A percentile compares a stretch with the other conserved stretches of the same genome.
Conservation (phyloP, 768 basidiomycete genomes). For the Podaxis mareebaensis region DNA sequence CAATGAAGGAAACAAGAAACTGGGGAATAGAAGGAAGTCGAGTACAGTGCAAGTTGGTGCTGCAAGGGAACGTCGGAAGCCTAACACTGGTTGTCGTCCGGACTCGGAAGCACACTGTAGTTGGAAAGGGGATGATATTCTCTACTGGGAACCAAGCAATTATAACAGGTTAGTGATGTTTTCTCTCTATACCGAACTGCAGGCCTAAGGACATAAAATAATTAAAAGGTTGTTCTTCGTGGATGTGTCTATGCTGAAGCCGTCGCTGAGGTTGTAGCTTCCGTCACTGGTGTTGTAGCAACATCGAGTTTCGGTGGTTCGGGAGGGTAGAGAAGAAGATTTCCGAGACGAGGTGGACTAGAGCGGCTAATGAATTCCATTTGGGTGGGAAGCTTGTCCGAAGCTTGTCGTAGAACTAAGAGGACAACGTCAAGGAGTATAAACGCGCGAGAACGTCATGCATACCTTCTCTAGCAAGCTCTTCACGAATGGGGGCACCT, state of each 20-base stretch:
- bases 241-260: constrained; percentile 8
- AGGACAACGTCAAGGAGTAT: constrained; percentile 5
- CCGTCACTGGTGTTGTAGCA: constrained; percentile 11
- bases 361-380: constrained; percentile 82
- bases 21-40: neutral
- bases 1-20: neutral
- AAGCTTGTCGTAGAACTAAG: constrained; percentile 84
- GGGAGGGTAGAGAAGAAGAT: constrained; percentile 53
- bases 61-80: too few species aligned
- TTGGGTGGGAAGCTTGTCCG: constrained; percentile 80
- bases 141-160: neutral
- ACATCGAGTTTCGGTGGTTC: constrained; percentile 28
- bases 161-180: neutral
- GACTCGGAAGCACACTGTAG: neutral
- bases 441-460: constrained; percentile 1
- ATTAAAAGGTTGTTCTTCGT: neutral
- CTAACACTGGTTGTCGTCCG: neutral
- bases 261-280: constrained; percentile 9
- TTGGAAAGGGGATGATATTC: constrained; percentile 16
- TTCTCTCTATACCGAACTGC: neutral
- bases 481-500: constrained; percentile 85
- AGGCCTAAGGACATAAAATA: neutral
- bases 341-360: constrained; percentile 75
- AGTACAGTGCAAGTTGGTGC: neutral
- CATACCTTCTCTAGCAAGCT: constrained; percentile 89